Conservation (phyloP, 2,329 filamentous ascomycete species). For the Aspergillus caelatus region DNA sequence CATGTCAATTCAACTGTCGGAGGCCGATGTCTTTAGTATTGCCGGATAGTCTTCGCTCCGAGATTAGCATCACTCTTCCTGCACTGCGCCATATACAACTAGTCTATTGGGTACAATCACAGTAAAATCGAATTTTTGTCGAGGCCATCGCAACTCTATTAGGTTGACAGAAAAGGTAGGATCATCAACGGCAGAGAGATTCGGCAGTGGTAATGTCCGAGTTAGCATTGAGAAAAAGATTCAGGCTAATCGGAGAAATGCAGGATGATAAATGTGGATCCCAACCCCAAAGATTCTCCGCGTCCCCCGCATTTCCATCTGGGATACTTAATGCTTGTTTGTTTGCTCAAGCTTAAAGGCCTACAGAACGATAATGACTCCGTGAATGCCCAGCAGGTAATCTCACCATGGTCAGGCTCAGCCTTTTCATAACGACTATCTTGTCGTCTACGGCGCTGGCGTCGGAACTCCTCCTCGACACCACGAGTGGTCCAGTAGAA, state of each 20-base stretch:
- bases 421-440: background rate
- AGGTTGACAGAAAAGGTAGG: background rate
- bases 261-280: background rate
- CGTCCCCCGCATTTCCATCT: background rate
- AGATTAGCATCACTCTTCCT: no score
- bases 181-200: background rate
- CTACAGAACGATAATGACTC: background rate
- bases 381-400: accelerated
- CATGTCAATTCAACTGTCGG: no score
- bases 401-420: background rate
- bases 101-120: no score
- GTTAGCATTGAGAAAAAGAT: background rate
- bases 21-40: no score
- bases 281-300: background rate
- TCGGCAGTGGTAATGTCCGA: background rate
- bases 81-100: no score
- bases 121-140: no score
- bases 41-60: no score
- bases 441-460: background rate
- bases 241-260: background rate
- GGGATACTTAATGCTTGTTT: background rate
- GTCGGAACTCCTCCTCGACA: conserved; percentile 3
- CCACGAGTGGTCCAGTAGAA: conserved; percentile 19
- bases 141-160: background rate
- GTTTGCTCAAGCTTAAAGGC: background rate